Conservation (phyloP, 495 filamentous ascomycete species). For the Talaromyces borbonicus region DNA sequence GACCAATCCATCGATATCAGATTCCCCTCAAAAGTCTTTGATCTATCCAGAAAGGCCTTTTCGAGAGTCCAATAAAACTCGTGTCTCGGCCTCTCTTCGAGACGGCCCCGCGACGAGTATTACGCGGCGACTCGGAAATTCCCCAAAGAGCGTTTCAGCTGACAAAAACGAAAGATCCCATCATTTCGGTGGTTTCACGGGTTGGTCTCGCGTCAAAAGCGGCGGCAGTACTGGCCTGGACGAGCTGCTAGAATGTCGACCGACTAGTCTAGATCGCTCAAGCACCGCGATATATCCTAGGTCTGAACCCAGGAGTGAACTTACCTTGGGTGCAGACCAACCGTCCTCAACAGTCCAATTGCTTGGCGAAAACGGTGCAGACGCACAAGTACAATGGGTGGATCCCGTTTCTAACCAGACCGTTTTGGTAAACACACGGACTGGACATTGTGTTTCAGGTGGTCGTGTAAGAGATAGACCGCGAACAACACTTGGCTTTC, state of each 20-base stretch:
- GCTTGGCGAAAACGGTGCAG: background rate
- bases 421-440: constrained; percentile 49
- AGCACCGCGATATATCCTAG: too few species aligned
- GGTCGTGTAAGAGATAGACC: background rate
- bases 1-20: background rate
- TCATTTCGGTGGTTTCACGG: constrained; percentile 31
- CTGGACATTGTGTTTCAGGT: constrained; percentile 42
- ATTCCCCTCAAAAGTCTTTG: background rate
- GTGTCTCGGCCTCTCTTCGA: constrained; percentile 13
- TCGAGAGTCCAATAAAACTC: background rate
- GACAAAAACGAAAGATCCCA: background rate
- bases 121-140: background rate
- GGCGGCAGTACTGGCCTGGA: constrained; percentile 23
- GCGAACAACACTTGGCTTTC: constrained; percentile 6
- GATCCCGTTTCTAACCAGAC: constrained; percentile 54
- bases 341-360: too few species aligned
- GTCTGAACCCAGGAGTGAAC: too few species aligned
- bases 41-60: background rate
- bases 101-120: constrained; percentile 6
- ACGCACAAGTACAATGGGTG: constrained; percentile 49
- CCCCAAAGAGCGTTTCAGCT: background rate
- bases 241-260: background rate
- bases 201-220: constrained; percentile 62
- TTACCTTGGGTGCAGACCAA: too few species aligned
- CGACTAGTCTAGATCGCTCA: background rate